Base-by-base conservation (phyloP, 345 rosid genomes). In the Atalantia buxifolia region DNA sequence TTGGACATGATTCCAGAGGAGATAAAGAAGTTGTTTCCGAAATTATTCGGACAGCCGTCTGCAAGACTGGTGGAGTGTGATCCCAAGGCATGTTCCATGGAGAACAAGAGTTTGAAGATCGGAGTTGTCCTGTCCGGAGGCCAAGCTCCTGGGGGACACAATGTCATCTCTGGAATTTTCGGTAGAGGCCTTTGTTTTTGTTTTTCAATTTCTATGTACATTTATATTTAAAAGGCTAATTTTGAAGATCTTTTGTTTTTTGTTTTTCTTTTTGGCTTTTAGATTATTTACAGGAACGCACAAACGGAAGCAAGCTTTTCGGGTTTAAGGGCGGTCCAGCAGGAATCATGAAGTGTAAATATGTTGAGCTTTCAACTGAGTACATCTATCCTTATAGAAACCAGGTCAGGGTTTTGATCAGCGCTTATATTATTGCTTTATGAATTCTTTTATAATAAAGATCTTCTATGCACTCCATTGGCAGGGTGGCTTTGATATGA, bases 121-220 rank as follows among this genome's bases (percentile, higher is more conserved):
- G 88, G 86, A 33, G 86, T 85, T 13, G 88, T 85, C 13, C 75
- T 85, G 28, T 85, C 88, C 2, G 88, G 88, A 40, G 88, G 88
- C 40, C 88, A 85, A 63, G 88, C 88, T 5, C 88, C 88, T 7
- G 88, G 88, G 8, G 88, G 88, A 4, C 86, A 85, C 82, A 85
- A 85, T 83, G 88, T 85, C 40, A 85, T 85, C 19, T 83, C 81
- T 69, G 88, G 88, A 36, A 80, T 85, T 81, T 85, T 80, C 27
- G 88, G 88, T 85, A 13, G 56, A 71, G 85, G 3, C 6, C 53
- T 28, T 28, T 69, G 3, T 27, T 31, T 36, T 68, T 27, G 8
- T 70, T 19, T 50, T 13, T 38, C 0, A n/a, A 8, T 9, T 31
- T 5, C 27, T 36, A 21, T 53, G 13, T 53, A 53, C 5, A 5